Evolutionary conservation across 2,329 filamentous ascomycete genomes (phyloP), one percentile per base, ranked within the genome.

Genomic region (Leptographium flavum): DNA sequence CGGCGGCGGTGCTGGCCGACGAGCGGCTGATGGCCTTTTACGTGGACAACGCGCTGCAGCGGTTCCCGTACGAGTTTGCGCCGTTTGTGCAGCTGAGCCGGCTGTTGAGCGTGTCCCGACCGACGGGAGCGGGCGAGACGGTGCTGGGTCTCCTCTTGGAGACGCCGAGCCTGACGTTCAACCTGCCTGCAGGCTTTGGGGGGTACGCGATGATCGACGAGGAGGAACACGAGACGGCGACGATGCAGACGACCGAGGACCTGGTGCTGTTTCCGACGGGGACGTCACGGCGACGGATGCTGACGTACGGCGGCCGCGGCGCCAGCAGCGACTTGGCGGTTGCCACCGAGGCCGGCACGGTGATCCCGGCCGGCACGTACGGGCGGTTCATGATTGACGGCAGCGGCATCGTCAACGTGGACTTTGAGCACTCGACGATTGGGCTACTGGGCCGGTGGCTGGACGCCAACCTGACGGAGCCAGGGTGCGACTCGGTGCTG

Each of bases 11-110:
- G 50, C 61, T 80, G 22, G 62, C 69, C 17, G 76, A 84, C 50
- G 59, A 67, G 19, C 56, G 67, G 7, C 61, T 87, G 17, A 68
- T 82, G 56, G 68, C 68, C 21, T 67, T 64, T 42, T 76, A 72
- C 50, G 76, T 94, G 28, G 67, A 74, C 42, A 74, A 83, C 57
- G 79, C 88, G 7, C 72, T 81, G 37, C 73, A 76, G 49, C 79
- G 90, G 45, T 95, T 87, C 57, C 90, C 90, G 0, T 90, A 85
- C 60, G 90, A 95, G 62, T 80, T 85, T 10, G 19, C 93, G n/a
- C 74, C 72, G 65, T 46, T 38, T 42, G 39, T 27, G 15, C 5
- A 17, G 6, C 6, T 44, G 10, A 23, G 44, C 19, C 79, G 78
- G 45, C 75, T 73, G 33, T 63, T 94, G 15, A 73, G 72, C 64